Evolutionary conservation across 371 early-diverging fungal genomes (phyloP).

Genomic region (Rhizopus microsporus): DNA sequence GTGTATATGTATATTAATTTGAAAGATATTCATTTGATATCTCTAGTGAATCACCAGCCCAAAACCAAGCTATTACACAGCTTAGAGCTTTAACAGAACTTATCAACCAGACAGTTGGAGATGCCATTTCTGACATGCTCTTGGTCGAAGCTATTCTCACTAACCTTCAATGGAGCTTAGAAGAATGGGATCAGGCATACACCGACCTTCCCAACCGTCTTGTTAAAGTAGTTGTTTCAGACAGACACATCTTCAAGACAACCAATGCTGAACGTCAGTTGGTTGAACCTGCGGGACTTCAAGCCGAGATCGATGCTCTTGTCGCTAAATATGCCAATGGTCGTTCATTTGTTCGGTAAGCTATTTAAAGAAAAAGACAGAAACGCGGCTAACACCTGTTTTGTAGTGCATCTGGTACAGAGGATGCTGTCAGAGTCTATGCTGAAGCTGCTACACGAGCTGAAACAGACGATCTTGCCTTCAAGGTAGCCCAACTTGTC

Average conservation of each 20-base stretch:
- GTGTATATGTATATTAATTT: background rate
- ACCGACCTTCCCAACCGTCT: conserved; percentile 93
- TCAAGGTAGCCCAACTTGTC: conserved; percentile 80
- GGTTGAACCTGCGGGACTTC: conserved; percentile 86
- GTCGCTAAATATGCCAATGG: conserved; percentile 84
- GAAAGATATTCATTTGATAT: background rate
- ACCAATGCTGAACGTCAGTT: conserved; percentile 96
- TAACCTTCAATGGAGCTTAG: conserved; percentile 75
- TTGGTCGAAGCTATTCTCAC: conserved; percentile 93
- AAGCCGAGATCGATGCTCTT: conserved; percentile 82
- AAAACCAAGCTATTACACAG: conserved; percentile 74
- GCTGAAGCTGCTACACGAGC: conserved; percentile 94
- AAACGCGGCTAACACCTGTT: background rate
- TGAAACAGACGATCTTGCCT: conserved; percentile 81
- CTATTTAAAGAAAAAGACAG: conserved; percentile 3
- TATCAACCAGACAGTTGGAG: conserved; percentile 98
- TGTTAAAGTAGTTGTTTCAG: conserved; percentile 92
- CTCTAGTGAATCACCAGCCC: conserved; percentile 70
- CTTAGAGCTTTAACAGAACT: conserved; percentile 85
- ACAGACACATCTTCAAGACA: conserved; percentile 88
- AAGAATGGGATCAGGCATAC: conserved; percentile 93
- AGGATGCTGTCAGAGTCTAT: conserved; percentile 98
- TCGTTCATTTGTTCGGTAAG: conserved; percentile 91
- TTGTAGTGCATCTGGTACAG: conserved; percentile 97
- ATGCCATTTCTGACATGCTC: conserved; percentile 98